Evolutionary conservation across 1,284 basidiomycete species (phyloP), one percentile per base, ranked within the genome.

Genomic region (Sporisorium scitamineum): DNA sequence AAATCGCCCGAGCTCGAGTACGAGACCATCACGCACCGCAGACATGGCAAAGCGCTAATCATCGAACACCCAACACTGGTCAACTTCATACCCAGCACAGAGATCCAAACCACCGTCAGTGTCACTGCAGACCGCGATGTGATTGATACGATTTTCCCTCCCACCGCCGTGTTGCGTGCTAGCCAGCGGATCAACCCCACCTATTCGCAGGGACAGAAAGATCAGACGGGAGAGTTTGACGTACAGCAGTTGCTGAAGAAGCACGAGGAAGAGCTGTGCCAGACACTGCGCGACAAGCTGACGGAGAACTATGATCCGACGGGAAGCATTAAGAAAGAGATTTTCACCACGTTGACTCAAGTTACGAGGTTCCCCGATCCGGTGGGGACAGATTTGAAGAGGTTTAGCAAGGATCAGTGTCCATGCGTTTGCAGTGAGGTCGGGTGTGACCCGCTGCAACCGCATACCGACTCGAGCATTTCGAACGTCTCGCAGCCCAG

Each of bases 81-180:
- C 51, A 69, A 63, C 47, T 79, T 80, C 51, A 77, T 80, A 16
- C 79, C 77, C 18, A 80, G 77, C 2, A 39, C 60, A 7, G 58
- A 77, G 37, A 61, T 77, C 22, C 79, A 80, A 34, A 80, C 77
- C 9, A 63, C 74, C 20, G 73, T 80, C 20, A 75, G 77, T 39
- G 54, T 72, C 20, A 63, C 57, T 2, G 65, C 53, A 11, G 79
- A 78, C 39, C 53, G 76, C 3, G 61, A 79, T 27, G 61, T 80
- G 34, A 79, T 80, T 29, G 79, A 80, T 48, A 80, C 74, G 13
- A 75, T 79, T 48, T 57, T 77, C 16, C 79, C 79, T 0, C 79
- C 79, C 2, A 75, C 71, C 3, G 66, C 71, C 0, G 59, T 53
- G 2, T 42, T 61, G 8, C 54, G 59, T 14, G 20, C 54, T 1